These are phyloP conservation scores for Malassezia japonica DNA, from an alignment of 1,284 basidiomycete species.

Conservation along the genomic window DNA sequence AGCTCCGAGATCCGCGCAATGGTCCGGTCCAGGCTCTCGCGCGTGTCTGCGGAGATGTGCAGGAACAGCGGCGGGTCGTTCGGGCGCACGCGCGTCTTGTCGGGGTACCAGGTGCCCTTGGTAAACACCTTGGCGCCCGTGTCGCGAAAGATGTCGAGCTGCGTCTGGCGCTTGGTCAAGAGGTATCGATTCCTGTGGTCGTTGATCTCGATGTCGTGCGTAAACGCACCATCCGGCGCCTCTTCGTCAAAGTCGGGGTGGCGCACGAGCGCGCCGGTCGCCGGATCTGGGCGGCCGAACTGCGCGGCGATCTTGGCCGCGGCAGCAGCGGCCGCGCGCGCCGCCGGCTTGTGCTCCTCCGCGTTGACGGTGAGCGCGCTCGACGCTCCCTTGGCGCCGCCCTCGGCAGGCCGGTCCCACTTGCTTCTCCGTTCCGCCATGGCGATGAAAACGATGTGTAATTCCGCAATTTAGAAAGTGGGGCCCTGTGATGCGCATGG, in stretches of 20 bases:
- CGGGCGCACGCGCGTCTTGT: conserved; percentile 30
- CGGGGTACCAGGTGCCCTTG: conserved; percentile 66
- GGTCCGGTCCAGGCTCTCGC: conserved; percentile 66
- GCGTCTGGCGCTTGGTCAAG: conserved; percentile 84
- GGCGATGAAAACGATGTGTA: background rate
- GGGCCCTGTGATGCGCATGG: too few species aligned
- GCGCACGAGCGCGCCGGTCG: conserved; percentile 10
- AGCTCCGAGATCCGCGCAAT: conserved; percentile 76
- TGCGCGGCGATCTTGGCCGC: conserved; percentile 41
- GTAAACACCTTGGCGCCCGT: conserved; percentile 39
- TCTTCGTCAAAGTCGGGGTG: conserved; percentile 56
- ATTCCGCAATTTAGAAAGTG: too few species aligned
- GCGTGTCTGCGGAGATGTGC: conserved; percentile 74
- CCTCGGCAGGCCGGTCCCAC: conserved; percentile 17
- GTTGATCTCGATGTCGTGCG: conserved; percentile 91
- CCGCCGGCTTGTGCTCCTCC: conserved; percentile 6
- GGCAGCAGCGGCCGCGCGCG: conserved; percentile 26
- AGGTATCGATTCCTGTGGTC: conserved; percentile 91
- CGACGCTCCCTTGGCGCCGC: background rate
- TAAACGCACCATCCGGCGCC: conserved; percentile 70
- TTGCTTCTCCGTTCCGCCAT: conserved; percentile 21
- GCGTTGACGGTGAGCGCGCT: background rate
- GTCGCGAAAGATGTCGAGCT: conserved; percentile 63
- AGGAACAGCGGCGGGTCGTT: conserved; percentile 65
- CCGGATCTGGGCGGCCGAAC: conserved; percentile 17